Evolutionary conservation across 106 monocot genomes (phyloP).

Genomic region (Dactylorhiza incarnata): DNA sequence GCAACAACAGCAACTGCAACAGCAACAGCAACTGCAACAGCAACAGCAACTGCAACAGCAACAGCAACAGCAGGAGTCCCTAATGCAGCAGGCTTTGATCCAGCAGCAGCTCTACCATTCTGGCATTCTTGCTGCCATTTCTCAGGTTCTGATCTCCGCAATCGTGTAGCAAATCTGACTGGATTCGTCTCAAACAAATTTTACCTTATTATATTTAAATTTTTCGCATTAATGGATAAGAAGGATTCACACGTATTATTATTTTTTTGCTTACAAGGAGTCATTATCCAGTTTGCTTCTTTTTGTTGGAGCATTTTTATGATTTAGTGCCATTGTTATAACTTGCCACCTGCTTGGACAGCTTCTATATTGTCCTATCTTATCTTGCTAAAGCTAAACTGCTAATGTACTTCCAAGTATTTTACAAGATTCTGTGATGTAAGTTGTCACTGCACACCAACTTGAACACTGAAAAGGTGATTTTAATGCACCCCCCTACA

Average conservation of each 20-base stretch:
- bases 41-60: constrained; percentile 37
- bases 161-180: background rate
- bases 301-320: too few species aligned
- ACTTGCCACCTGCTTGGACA: too few species aligned
- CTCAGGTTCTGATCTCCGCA: constrained; percentile 30
- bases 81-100: constrained; percentile 60
- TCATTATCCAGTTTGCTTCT: too few species aligned
- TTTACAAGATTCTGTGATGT: background rate
- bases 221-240: too few species aligned
- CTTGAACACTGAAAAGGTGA: background rate
- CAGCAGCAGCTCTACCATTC: constrained; percentile 58
- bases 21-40: constrained; percentile 28
- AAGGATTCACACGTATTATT: too few species aligned
- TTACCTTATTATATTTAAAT: too few species aligned
- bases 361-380: too few species aligned
- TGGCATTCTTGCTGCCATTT: constrained; percentile 46
- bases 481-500: background rate
- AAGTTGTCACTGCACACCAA: background rate
- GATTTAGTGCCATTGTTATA: too few species aligned
- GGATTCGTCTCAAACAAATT: background rate
- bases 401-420: background rate
- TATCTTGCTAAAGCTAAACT: too few species aligned
- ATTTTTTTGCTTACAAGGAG: too few species aligned
- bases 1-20: constrained; percentile 46
- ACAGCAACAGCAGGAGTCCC: constrained; percentile 26